Base-by-base conservation (phyloP, 345 rosid species). In the Fremontodendron californicum region DNA sequence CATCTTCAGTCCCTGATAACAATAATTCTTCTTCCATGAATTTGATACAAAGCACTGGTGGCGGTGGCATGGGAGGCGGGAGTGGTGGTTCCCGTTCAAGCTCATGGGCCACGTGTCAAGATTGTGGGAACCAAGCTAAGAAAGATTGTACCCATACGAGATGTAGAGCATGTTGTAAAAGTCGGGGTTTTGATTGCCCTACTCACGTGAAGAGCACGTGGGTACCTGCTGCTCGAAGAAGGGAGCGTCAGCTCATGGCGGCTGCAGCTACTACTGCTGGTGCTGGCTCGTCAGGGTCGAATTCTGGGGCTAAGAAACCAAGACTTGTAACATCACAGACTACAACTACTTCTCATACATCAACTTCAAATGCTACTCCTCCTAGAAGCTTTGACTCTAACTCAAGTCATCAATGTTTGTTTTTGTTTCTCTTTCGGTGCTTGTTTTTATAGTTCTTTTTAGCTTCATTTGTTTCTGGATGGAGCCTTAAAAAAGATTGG, bases 131-230 rank as follows among this genome's bases (percentile, higher is more conserved):
- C 92, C 99, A 96, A 70, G 98, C 99, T 1, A 96, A 96, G 92
- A 96, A 96, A 49, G 99, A 93, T 76, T 96, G 99, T 33, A 83
- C 74, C 74, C 94, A 89, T 73, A 77, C 92, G 65, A 85, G 99
- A 85, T 96, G 99, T 49, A 82, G 99, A 78, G 92, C 99, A 0
- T 96, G 99, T 61, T 96, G 99, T 73, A 93, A 93, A 78, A 93
- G 97, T 74, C 91, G 98, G 43, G 96, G 99, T 35, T 93, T 88
- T 80, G 95, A 90, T 65, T 96, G 99, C 64, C 51, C 85, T 13
- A 96, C 99, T 39, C 99, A 96, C 84, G 95, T 96, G 79, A 96
- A 90, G 82, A 96, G 99, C 92, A 96, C 99, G 55, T 96, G 99
- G 99, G 97, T 96, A 4, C 90, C 99, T 5, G 97, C 99, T 0